Evolutionary conservation across 352 stramenopile genomes (phyloP).

Genomic region (Phytophthora podocarpi): DNA sequence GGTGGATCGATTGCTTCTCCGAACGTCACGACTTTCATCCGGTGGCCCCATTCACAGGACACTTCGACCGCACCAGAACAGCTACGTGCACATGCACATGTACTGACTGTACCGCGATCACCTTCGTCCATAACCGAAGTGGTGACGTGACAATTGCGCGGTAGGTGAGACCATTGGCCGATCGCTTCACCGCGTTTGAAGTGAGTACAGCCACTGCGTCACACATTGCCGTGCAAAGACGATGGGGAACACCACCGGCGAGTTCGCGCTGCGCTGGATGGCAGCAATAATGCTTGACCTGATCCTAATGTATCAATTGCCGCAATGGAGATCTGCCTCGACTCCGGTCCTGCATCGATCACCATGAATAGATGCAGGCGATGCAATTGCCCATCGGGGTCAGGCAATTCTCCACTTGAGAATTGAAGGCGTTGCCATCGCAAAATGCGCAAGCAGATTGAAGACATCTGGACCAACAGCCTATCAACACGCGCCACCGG

Average conservation of each 20-base stretch:
- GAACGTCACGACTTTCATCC: too few species aligned
- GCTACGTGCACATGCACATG: too few species aligned
- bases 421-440: too few species aligned
- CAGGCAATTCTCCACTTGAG: neutral
- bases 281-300: too few species aligned
- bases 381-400: neutral
- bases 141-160: conserved; percentile 11
- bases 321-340: too few species aligned
- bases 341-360: conserved; percentile 20
- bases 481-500: neutral
- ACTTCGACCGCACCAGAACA: too few species aligned
- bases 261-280: too few species aligned
- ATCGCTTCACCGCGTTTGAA: neutral
- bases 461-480: conserved; percentile 16
- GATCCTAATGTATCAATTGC: too few species aligned
- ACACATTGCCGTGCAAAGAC: conserved; percentile 6
- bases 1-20: too few species aligned
- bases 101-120: too few species aligned
- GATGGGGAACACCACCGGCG: conserved; percentile 16
- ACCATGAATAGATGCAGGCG: conserved; percentile 13
- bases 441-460: conserved; percentile 23
- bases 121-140: neutral
- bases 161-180: conserved; percentile 12
- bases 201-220: conserved; percentile 11
- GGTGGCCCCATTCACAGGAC: too few species aligned